Evolutionary conservation across 2,329 filamentous ascomycete genomes (phyloP).

Genomic region (Emmonsiellopsis sp.): DNA sequence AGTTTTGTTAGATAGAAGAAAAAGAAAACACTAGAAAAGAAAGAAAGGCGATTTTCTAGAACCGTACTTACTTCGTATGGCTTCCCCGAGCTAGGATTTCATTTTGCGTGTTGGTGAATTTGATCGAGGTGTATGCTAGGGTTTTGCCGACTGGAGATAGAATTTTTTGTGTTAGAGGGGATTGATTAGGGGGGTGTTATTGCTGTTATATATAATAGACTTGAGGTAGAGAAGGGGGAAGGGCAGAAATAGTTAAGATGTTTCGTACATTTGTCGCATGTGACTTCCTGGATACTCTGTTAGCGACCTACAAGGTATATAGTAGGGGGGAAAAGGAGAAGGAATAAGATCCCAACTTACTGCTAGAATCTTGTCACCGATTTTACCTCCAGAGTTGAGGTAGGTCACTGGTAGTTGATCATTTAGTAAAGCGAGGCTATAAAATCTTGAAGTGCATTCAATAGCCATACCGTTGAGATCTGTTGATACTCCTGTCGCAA

Average conservation of each 20-base stretch:
- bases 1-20: background rate
- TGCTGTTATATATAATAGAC: background rate
- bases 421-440: background rate
- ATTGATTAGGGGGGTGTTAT: background rate
- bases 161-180: background rate
- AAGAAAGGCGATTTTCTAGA: background rate
- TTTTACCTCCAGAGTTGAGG: constrained; percentile 52
- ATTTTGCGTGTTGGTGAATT: constrained; percentile 49
- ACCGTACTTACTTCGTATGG: constrained; percentile 51
- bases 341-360: constrained; percentile 22
- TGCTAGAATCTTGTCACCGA: constrained; percentile 50
- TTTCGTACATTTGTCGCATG: constrained; percentile 53
- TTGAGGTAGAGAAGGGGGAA: background rate
- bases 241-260: background rate
- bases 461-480: constrained; percentile 47
- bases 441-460: background rate
- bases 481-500: constrained; percentile 57
- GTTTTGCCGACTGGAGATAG: constrained; percentile 49
- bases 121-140: constrained; percentile 53
- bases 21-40: background rate
- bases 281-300: constrained; percentile 39
- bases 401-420: constrained; percentile 46
- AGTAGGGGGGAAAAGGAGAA: background rate
- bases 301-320: background rate
- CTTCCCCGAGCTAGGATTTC: constrained; percentile 56